Base-by-base conservation (phyloP, 805 yeast genomes). In the Wickerhamia fluorescens region DNA sequence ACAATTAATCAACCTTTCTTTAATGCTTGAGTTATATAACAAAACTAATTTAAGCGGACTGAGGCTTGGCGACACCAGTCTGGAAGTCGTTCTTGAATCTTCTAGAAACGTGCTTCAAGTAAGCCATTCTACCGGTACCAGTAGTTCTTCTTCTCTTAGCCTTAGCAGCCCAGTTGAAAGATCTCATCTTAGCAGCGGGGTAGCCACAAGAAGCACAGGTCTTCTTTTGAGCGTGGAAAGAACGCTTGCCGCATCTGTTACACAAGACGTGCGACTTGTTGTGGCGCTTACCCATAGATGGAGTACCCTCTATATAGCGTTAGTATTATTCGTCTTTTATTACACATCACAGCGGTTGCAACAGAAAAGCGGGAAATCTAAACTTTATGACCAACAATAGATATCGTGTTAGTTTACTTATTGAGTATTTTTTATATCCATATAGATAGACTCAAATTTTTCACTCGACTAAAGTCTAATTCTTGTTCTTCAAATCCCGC, bases 111-210 rank as follows among this genome's bases (percentile, higher is more conserved):
- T 78, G 80, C 78, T 89, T 92, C 71, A 92, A 79, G 87, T 89
- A 77, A 68, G 88, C 75, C 94, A 86, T 85, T 76, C 98, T 94
- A 73, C 98, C 98, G 68, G 97, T 79, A 78, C 98, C 98, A 55
- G 96, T 88, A 53, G 98, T 92, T 71, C 83, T 82, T 85, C 98
- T 87, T 86, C 98, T 87, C 82, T 88, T 85, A 63, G 96, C 95
- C 83, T 92, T 92, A 52, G 72, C 71, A 69, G 94, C 96, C 98
- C 98, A 92, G 96, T 92, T 92, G 95, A 72, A 82, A 61, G 86
- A 79, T 84, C 98, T 88, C 72, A 82, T 68, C 78, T 92, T 92
- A 58, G 97, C 97, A 61, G 97, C 86, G 74, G 98, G 98, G 82
- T 92, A 92, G 62, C 98, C 98, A 76, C 98, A 92, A 52, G 92